These are phyloP conservation scores for Pistacia atlantica DNA, from an alignment of 345 rosid genomes.

Conservation along the genomic window DNA sequence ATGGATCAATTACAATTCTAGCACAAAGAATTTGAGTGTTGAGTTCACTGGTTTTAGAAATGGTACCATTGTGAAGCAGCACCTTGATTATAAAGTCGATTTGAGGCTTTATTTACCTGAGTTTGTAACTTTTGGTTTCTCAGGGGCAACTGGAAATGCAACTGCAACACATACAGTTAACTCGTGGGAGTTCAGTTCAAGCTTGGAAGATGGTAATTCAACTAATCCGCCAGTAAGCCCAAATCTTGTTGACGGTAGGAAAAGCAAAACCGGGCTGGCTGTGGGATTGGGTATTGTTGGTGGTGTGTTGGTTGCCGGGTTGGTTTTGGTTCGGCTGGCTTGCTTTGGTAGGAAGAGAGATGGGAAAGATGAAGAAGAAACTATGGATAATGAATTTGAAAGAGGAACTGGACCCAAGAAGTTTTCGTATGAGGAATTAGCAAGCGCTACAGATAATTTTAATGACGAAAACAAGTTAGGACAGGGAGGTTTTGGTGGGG, in stretches of 20 bases:
- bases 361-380: no score
- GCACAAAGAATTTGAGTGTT: conserved; percentile 11
- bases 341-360: no score
- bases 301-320: no score
- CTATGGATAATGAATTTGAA: conserved; percentile 22
- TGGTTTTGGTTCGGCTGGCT: no score
- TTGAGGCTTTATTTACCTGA: conserved; percentile 19
- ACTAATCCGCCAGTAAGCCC: no score
- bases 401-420: conserved; percentile 21
- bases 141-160: conserved; percentile 24
- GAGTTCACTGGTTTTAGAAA: conserved; percentile 16
- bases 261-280: not conserved
- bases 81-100: conserved; percentile 4
- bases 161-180: conserved; percentile 20
- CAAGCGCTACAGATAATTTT: conserved; percentile 22
- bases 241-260: not conserved
- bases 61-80: not conserved
- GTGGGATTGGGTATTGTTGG: not conserved
- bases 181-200: conserved; percentile 27
- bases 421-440: conserved; percentile 24
- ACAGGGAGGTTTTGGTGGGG: conserved; percentile 29
- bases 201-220: not conserved
- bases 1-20: conserved; percentile 32
- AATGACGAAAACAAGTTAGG: conserved; percentile 25
- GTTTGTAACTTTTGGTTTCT: conserved; percentile 31